These are phyloP conservation scores for Cyberlindnera galapagoensis DNA, from an alignment of 805 yeast species.

Conservation along the genomic window DNA sequence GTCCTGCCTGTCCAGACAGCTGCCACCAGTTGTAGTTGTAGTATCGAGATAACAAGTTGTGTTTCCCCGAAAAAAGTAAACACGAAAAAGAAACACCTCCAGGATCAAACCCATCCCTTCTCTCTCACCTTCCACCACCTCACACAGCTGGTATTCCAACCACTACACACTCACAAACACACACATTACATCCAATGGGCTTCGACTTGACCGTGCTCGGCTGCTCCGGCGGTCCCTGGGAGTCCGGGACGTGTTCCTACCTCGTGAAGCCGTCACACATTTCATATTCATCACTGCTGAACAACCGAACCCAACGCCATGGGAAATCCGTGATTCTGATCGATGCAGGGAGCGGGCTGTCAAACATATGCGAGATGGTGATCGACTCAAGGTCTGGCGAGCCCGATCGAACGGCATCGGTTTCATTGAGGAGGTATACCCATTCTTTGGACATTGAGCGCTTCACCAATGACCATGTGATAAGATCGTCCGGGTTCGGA, in stretches of 20 bases:
- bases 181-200: no score
- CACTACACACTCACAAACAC: no score
- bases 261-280: slow-evolving; percentile 50
- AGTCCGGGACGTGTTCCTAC: slow-evolving; percentile 60
- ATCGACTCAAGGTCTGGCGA: slow-evolving; percentile 9
- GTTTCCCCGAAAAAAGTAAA: no score
- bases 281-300: slow-evolving; percentile 33
- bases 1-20: no score
- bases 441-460: slow-evolving; percentile 2
- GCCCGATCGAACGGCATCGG: slow-evolving; percentile 7
- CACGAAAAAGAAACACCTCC: no score
- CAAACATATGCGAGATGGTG: slow-evolving; percentile 42
- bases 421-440: slow-evolving; percentile 7
- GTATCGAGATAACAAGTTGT: no score
- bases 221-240: slow-evolving; percentile 81
- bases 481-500: slow-evolving; percentile 1
- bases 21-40: no score
- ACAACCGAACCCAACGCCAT: slow-evolving; percentile 16
- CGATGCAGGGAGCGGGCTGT: slow-evolving; percentile 77
- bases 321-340: slow-evolving; percentile 44
- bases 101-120: no score
- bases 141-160: no score
- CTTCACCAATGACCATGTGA: slow-evolving; percentile 2
- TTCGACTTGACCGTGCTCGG: slow-evolving; percentile 70
- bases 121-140: no score